A percentile compares a stretch with the other conserved stretches of the same genome.
These are phyloP conservation scores for Cotoneaster glaucophyllus DNA, from an alignment of 306 rosid genomes.

Conservation along the genomic window DNA sequence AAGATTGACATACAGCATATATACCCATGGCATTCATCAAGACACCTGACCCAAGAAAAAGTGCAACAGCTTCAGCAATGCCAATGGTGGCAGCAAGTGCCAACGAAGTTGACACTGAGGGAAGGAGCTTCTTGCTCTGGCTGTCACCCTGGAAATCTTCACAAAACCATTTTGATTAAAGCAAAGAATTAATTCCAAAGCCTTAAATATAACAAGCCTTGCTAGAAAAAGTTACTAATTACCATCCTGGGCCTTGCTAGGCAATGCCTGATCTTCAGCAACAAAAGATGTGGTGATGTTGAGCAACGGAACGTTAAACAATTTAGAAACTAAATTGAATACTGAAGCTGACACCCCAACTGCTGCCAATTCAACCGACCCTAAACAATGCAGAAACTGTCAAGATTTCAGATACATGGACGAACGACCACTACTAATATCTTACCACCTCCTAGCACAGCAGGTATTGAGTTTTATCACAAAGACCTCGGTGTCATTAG, in stretches of 20 bases:
- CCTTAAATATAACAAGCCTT: not conserved
- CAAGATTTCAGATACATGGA: not conserved
- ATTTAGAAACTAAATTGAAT: conserved; percentile 76
- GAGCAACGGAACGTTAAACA: conserved; percentile 70
- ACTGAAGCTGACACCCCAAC: conserved; percentile 85
- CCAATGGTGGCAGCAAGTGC: conserved; percentile 82
- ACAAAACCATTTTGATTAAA: conserved; percentile 8
- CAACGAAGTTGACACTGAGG: conserved; percentile 76
- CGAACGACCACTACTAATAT: not conserved
- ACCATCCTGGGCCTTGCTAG: conserved; percentile 37
- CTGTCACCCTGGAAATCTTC: conserved; percentile 28
- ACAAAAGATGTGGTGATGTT: conserved; percentile 92
- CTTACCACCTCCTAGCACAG: not conserved
- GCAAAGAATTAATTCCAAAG: not conserved
- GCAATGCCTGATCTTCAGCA: conserved; percentile 79
- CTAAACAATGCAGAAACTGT: conserved; percentile 31
- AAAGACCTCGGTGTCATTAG: not conserved
- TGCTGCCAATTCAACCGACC: conserved; percentile 86
- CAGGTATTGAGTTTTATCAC: not conserved
- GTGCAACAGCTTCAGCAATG: conserved; percentile 72
- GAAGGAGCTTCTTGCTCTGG: conserved; percentile 55
- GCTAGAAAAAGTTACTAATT: conserved; percentile 4
- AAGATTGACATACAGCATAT: conserved; percentile 73
- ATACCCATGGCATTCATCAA: conserved; percentile 86
- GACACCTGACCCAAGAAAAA: conserved; percentile 67